Base-by-base conservation (phyloP, 208 protist species). In the Leishmania amazonensis region DNA sequence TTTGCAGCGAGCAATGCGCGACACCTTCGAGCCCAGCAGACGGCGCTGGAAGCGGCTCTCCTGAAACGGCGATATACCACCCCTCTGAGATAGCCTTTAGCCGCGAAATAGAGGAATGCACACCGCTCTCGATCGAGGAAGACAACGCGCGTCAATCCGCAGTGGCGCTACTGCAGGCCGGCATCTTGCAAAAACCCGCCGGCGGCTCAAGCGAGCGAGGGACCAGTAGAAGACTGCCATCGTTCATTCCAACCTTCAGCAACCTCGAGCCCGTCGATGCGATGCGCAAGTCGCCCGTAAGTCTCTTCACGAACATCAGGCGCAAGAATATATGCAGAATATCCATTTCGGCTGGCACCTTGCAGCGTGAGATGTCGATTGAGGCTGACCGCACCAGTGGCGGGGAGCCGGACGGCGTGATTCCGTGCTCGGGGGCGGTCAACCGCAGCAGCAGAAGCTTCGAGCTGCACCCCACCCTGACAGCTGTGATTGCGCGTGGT, bases 71-170 rank as follows among this genome's bases (percentile, higher is more conserved):
- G 28, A 47, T 81, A 35, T 83, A 71, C 70, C 68, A 42, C 70
- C 53, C 40, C n/a, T 40, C 28, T n/a, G 79, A 81, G 1, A 62
- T 11, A 9, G 67, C 78, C 24, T 86, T 86, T 49, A 24, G 75
- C 40, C 57, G 67, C 24, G 78, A 86, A 54, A 35, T 45, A 13
- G 83, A 80, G 58, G 64, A 75, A 67, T 76, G 74, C 73, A 80
- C 83, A 8, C 74, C 75, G 47, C 42, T 54, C 5, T 68, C 74
- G 0, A 42, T 85, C 8, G 76, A 75, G 31, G 80, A 87, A 75
- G 60, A 81, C 35, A 31, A 79, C 65, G 83, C 76, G 6, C 83
- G 77, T 24, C 79, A 83, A 68, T 90, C 87, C 5, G 84, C 87
- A 31, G 75, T 84, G 35, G 87, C 81, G 17, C 60, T 88, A 2